Evolutionary conservation across 768 basidiomycete genomes (phyloP).

Genomic region (Boletus pseudopeckii): DNA sequence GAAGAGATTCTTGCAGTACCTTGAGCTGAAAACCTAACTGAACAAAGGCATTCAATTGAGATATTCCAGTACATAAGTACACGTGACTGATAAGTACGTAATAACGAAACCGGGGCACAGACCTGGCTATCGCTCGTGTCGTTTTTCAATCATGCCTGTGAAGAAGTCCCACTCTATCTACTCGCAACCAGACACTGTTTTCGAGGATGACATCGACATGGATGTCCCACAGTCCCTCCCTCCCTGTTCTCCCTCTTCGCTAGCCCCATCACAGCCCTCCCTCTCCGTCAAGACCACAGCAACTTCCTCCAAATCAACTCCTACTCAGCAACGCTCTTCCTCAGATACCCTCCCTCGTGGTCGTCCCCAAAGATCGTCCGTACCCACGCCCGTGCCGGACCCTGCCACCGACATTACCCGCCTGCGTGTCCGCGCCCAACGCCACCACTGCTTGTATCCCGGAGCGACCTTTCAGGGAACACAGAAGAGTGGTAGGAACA

Average conservation of each 20-base stretch:
- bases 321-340: conserved; percentile 20
- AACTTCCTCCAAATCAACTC: conserved; percentile 8
- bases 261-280: conserved; percentile 5
- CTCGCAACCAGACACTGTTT: conserved; percentile 23
- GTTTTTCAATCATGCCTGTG: conserved; percentile 24
- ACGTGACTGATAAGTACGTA: conserved; percentile 19
- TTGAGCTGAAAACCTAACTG: too few species aligned
- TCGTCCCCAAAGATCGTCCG: conserved; percentile 8
- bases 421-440: conserved; percentile 66
- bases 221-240: conserved; percentile 11
- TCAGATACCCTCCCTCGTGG: conserved; percentile 5
- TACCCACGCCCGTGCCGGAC: conserved; percentile 32
- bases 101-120: conserved; percentile 5
- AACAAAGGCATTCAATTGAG: too few species aligned
- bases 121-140: conserved; percentile 15
- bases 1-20: neutral
- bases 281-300: conserved; percentile 16
- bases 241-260: neutral
- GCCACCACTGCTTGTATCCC: conserved; percentile 79
- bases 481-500: conserved; percentile 90
- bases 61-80: neutral
- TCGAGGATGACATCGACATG: conserved; percentile 38
- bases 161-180: conserved; percentile 16
- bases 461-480: conserved; percentile 88
- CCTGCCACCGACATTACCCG: conserved; percentile 76